Evolutionary conservation across 169 alveolate species (phyloP).

Genomic region (Cardiosporidium cionae): DNA sequence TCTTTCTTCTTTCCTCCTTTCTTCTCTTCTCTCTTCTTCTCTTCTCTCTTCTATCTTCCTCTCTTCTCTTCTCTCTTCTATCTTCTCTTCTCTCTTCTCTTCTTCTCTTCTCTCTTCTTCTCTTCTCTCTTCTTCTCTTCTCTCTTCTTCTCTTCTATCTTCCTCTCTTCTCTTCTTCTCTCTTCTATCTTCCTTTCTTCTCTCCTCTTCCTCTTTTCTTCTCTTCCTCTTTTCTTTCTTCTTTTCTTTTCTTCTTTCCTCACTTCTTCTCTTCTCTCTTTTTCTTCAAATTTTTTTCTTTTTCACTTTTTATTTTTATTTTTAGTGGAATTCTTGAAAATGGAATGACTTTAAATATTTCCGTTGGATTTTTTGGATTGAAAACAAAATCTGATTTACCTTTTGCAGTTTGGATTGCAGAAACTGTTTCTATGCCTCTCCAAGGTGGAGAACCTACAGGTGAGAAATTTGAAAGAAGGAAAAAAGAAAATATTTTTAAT

Average conservation of each 20-base stretch:
- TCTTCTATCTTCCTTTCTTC: constrained; percentile 10
- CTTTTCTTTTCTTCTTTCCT: too few species aligned
- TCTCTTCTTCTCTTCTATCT: neutral
- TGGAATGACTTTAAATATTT: constrained; percentile 67
- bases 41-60: too few species aligned
- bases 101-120: too few species aligned
- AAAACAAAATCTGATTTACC: constrained; percentile 38
- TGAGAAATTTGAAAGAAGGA: neutral
- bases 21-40: too few species aligned
- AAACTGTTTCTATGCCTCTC: constrained; percentile 59
- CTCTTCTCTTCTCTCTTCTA: too few species aligned
- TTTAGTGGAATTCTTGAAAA: constrained; percentile 40
- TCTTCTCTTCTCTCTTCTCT: too few species aligned
- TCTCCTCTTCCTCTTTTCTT: neutral
- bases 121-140: neutral
- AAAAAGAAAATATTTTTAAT: too few species aligned
- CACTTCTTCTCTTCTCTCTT: too few species aligned
- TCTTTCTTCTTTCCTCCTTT: too few species aligned
- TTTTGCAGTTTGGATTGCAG: constrained; percentile 79
- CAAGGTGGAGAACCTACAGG: constrained; percentile 35
- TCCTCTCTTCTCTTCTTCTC: neutral
- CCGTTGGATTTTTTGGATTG: constrained; percentile 67
- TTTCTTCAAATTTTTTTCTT: too few species aligned
- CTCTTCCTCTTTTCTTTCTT: too few species aligned
- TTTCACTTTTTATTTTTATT: too few species aligned